Base-by-base conservation (phyloP, 2,329 filamentous ascomycete species). In the Epicoccum nigrum region DNA sequence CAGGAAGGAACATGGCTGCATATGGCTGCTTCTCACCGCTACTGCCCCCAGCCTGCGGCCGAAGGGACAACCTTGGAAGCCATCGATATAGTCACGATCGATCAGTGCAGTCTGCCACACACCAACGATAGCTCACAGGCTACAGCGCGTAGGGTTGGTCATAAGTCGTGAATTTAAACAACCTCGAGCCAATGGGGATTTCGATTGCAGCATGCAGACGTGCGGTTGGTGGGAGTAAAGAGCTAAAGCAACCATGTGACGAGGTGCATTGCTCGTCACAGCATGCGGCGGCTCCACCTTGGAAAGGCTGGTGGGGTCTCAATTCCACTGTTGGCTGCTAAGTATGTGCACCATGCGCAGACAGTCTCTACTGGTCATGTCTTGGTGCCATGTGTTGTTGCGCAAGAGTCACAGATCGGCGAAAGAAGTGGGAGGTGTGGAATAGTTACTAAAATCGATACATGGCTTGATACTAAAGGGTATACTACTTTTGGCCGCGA, bases 401-500 rank as follows among this genome's bases (percentile, higher is more conserved):
- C 21, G 46, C 46, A 44, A 20, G 40, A 20, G 28, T 37, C 28
- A 30, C 28, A 4, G 28, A 13, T 30, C 12, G 28, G 21, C 32
- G 17, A 12, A 1, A 7, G 4, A 19, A 15, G 13, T 13, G 7
- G 8, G 28, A 20, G 27, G 20, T 45, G 37, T 25, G 19, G 31
- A n/a, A 37, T 45, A 40, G 17, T 23, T 37, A 45, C 4, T 45
- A 41, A 28, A 37, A 42, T 45, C 45, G 41, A 45, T 47, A 43
- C 47, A 43, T 43, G 38, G 47, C 42, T 35, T 30, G 23, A 37
- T 45, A 46, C 23, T 20, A 46, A 30, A 44, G 39, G 51, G 51
- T 54, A 54, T 54, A 54, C 38, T 46, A 44, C 20, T 60, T 58
- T 55, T 58, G 58, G 54, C 58, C 52, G 48, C 31, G 58, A 54